These are phyloP conservation scores for Rhizopus stolonifer DNA, from an alignment of 371 early-diverging fungal species.

Conservation along the genomic window DNA sequence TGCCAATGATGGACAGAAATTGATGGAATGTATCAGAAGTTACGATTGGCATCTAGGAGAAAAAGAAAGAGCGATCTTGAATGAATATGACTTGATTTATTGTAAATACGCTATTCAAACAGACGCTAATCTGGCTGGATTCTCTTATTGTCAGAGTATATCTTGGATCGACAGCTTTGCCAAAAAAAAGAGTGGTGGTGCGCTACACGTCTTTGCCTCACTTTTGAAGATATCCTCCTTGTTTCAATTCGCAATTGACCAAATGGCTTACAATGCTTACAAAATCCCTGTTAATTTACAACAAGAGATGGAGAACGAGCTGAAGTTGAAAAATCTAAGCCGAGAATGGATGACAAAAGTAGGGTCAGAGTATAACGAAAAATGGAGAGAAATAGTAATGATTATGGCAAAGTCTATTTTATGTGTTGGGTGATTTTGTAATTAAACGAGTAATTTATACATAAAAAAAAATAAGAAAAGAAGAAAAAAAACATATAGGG, in stretches of 20 bases:
- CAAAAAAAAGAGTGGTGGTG: neutral
- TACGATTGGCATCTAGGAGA: conserved; percentile 30
- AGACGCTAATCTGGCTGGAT: neutral
- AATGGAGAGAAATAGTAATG: neutral
- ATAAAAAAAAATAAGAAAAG: neutral
- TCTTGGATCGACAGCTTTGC: conserved; percentile 10
- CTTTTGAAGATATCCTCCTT: conserved; percentile 31
- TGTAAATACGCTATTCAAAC: neutral
- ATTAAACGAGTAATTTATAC: neutral
- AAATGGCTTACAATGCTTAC: conserved; percentile 36
- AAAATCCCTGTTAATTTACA: conserved; percentile 34
- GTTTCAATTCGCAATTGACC: conserved; percentile 46
- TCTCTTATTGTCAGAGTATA: neutral
- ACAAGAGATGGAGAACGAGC: conserved; percentile 34
- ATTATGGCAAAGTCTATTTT: neutral
- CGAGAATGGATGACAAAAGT: conserved; percentile 4
- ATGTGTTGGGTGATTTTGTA: too few species aligned
- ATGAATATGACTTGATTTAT: neutral
- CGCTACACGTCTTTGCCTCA: conserved; percentile 5
- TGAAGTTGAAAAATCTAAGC: conserved; percentile 14
- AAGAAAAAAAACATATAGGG: neutral
- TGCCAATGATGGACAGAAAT: neutral
- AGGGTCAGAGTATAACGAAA: neutral
- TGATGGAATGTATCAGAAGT: conserved; percentile 36
- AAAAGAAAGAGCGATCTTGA: conserved; percentile 4